phyloP scores from a whole-genome alignment of 768 basidiomycete genomes.

The Amanita rubescens region DNA sequence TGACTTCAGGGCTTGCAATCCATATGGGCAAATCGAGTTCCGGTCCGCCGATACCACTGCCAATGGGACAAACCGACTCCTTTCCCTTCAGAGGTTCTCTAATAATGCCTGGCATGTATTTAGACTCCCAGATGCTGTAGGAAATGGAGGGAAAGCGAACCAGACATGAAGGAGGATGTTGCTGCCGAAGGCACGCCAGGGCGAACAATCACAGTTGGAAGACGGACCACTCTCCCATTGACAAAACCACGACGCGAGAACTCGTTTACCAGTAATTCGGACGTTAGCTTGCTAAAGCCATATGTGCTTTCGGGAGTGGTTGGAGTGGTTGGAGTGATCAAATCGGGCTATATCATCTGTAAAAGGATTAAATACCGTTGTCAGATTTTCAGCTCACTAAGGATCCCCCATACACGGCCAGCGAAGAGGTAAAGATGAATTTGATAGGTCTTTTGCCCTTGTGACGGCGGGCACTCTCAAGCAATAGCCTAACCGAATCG shows the following conservation, averaged over 20 bases:
- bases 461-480: conserved; percentile 29
- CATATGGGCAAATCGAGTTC: conserved; percentile 41
- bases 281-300: conserved; percentile 48
- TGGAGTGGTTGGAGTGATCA: conserved; percentile 40
- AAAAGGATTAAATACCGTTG: not conserved
- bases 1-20: conserved; percentile 43
- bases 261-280: conserved; percentile 52
- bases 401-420: conserved; percentile 55
- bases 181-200: conserved; percentile 48
- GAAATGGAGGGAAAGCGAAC: conserved; percentile 18
- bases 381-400: conserved; percentile 21
- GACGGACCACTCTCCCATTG: conserved; percentile 51
- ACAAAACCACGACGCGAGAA: conserved; percentile 50
- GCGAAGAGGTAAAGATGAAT: conserved; percentile 52
- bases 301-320: conserved; percentile 50
- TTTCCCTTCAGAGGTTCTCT: conserved; percentile 50
- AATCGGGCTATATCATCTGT: conserved; percentile 24
- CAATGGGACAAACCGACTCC: conserved; percentile 44
- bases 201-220: conserved; percentile 53
- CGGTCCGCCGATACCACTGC: conserved; percentile 34
- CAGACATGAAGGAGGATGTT: conserved; percentile 50
- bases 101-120: conserved; percentile 32
- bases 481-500: conserved; percentile 42
- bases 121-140: not conserved
- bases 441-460: conserved; percentile 25